Base-by-base conservation (phyloP, 2,329 filamentous ascomycete genomes). In the Bipolaris gigantea region DNA sequence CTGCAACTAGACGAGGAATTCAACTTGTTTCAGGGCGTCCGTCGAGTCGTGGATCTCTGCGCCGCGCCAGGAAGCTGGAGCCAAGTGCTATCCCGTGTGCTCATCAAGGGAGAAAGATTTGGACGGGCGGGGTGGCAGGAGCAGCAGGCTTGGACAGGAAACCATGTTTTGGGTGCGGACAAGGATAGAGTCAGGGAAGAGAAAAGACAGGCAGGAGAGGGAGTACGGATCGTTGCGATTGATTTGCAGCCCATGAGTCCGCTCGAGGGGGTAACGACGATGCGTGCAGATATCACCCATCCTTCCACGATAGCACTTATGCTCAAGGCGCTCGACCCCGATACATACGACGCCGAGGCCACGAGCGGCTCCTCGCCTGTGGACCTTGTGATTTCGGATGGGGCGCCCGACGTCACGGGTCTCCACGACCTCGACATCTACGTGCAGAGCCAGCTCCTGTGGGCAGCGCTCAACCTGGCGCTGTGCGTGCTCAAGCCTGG, bases 361-460 rank as follows among this genome's bases (percentile, higher is more conserved):
- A 67, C 62, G 4, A 68, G 77, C 62, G 83, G 88, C 2, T 84
- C 87, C 0, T 85, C 91, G 44, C 90, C 89, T 0, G 93, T 97
- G 13, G 94, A 99, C 70, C 83, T 99, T 1, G 93, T 99, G 21
- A 85, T 99, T 59, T 96, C 91, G 53, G 94, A 99, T 67, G 94
- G 94, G 48, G 94, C 94, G 0, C 94, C 94, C 0, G 94, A 99
- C 68, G 94, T 99, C 11, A 99, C 94, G 0, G 94, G 94, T 18
- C 82, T 99, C 1, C 94, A 99, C 74, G 94, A 99, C 73, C 85
- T 99, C 33, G 94, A 99, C 75, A 97, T 97, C 64, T 99, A 99
- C 76, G 90, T 99, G 16, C 94, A 99, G 76, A 92, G 90, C 8
- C 94, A 97, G 76, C 83, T 99, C 8, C 87, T 99, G 45, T 97